Evolutionary conservation across 129 eudicot species (phyloP), one percentile per base, ranked within the genome.

Genomic region (Escallonia herrerae): DNA sequence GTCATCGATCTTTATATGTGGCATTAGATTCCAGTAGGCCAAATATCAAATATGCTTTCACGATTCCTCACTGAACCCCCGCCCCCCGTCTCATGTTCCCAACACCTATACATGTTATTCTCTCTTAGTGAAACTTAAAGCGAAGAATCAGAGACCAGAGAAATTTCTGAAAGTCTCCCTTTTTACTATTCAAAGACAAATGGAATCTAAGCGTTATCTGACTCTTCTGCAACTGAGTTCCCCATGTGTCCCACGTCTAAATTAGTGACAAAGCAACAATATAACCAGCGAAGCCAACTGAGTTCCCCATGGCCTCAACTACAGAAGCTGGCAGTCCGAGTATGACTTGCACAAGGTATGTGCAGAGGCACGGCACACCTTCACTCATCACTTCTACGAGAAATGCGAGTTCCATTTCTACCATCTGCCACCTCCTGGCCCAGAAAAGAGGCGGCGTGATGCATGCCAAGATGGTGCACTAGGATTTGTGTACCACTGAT

Each of bases 401-500:
- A 73, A 79, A 33, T 85, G 83, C 57, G 73, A 79, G 3, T 84
- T 80, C 68, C 75, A 79, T 3, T 76, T 82, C 49, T 39, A 63
- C 15, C 4, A 74, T 15, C 69, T 50, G 4, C 81, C 87, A 3
- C n/a, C n/a, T n/a, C 91, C 87, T 0, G 87, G 87, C 5, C 58
- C 76, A 6, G 72, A 43, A n/a, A 71, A 78, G 14, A 78, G 91
- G 5, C 66, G 76, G 12, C 82, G 91, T 53, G 80, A 85, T 43
- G 91, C 87, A 2, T 85, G 87, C 15, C 79, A 84, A 38, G 78
- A 70, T 47, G 77, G 39, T 2, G 74, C 82, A 44, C 22, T 79
- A 2, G 91, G 91, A 4, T 85, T 82, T 13, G 69, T 80, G 41
- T 85, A 85, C 72, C 87, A 85, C 40, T 85, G 91, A 49, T 79